Evolutionary conservation across 495 filamentous ascomycete genomes (phyloP).

Genomic region (Pyrenopolyporus hunteri): DNA sequence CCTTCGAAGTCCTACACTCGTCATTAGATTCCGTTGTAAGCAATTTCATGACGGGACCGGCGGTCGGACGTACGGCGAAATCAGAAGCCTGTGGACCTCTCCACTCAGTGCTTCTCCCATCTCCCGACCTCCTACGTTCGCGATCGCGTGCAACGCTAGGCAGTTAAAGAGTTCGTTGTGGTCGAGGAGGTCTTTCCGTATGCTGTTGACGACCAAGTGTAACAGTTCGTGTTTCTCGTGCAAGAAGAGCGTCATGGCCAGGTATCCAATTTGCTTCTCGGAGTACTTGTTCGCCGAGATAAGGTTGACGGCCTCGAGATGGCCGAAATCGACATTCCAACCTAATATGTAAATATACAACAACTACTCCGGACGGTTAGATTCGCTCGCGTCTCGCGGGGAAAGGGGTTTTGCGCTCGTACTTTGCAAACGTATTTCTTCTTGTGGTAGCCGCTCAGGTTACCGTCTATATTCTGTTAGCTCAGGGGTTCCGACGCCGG

Average conservation of each 20-base stretch:
- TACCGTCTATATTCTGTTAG: conserved; percentile 66
- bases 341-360: conserved; percentile 99
- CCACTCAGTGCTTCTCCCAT: conserved; percentile 94
- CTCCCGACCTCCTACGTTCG: conserved; percentile 94
- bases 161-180: conserved; percentile 98
- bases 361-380: conserved; percentile 60
- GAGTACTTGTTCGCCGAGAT: conserved; percentile 97
- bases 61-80: conserved; percentile 79
- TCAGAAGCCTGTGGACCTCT: conserved; percentile 93
- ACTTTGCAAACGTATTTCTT: conserved; percentile 99
- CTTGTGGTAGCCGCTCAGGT: conserved; percentile 93
- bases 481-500: conserved; percentile 32
- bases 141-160: conserved; percentile 96
- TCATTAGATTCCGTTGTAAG: conserved; percentile 4
- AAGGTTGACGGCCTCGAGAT: conserved; percentile 96
- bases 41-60: neutral
- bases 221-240: conserved; percentile 97
- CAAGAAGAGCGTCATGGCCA: conserved; percentile 95
- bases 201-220: conserved; percentile 97
- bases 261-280: conserved; percentile 98
- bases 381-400: neutral
- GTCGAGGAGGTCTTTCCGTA: conserved; percentile 92
- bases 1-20: conserved; percentile 78
- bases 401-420: conserved; percentile 17
- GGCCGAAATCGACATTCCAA: conserved; percentile 99